Evolutionary conservation across 2,329 filamentous ascomycete genomes (phyloP), one percentile per base, ranked within the genome.

Genomic region (Cladophialophora exuberans): DNA sequence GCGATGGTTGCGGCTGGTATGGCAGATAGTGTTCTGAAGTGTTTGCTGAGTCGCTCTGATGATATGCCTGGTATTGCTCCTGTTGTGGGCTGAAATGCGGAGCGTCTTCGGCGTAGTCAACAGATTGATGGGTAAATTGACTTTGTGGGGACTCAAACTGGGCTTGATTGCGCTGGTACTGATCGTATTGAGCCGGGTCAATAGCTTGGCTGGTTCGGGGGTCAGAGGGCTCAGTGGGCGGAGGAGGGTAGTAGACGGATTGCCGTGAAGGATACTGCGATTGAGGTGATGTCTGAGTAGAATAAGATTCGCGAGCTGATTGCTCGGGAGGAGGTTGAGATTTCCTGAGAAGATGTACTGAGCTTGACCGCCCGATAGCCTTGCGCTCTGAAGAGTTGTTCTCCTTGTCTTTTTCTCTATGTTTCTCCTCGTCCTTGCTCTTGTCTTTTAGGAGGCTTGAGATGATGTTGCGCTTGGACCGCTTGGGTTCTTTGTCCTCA

Each of bases 21-120:
- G 56, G 62, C 25, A 57, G 73, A 74, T 55, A 74, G 67, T 42
- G 57, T 70, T 76, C 23, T 69, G 73, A 43, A 69, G 66, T 71
- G 74, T 73, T 65, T 62, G 69, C 59, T 45, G 48, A 47, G 20
- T 52, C 53, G n/a, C 41, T 22, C 35, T 57, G 59, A 15, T 59
- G 61, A 39, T 64, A 62, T n/a, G 57, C 44, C 28, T 61, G 60
- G 30, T 62, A 62, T 44, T 52, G 23, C 31, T 60, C 58, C 13
- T 53, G 54, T 47, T 57, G 54, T 11, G 58, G 49, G 25, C 48
- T 55, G 43, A 60, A 62, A 25, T 53, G 52, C 28, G 61, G 54
- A 33, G 54, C 55, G 62, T 64, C 62, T 46, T 64, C 60, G n/a
- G 59, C 49, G 57, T 64, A 63, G 33, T 58, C 56, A 13, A 62